Evolutionary conservation across 2,329 filamentous ascomycete species (phyloP).

Genomic region (Pseudogymnoascus sp.): DNA sequence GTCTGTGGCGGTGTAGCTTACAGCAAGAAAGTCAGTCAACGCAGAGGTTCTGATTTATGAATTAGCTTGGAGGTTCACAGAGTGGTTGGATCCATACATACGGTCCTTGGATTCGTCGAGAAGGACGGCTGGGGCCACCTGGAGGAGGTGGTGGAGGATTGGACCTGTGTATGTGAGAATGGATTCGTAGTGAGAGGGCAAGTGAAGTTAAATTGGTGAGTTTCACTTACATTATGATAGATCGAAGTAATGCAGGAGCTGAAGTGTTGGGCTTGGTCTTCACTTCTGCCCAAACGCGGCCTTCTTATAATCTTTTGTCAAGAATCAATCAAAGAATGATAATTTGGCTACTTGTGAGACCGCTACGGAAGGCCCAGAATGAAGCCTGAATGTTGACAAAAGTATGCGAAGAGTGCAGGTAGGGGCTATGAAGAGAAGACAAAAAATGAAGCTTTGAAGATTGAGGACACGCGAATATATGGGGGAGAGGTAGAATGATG

Average conservation of each 20-base stretch:
- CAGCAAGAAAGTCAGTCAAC: slow-evolving; percentile 60
- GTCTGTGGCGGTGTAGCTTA: slow-evolving; percentile 30
- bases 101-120: slow-evolving; percentile 26
- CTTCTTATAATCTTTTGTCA: neutral
- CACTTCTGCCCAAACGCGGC: neutral
- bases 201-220: neutral
- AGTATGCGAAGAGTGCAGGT: neutral
- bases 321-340: neutral
- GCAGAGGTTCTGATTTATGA: slow-evolving; percentile 46
- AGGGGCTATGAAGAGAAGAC: neutral
- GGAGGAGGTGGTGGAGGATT: neutral
- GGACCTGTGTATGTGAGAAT: slow-evolving; percentile 12
- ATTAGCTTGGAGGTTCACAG: slow-evolving; percentile 11
- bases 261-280: neutral
- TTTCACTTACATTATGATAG: neutral
- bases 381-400: neutral
- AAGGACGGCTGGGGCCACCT: neutral
- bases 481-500: neutral
- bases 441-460: neutral
- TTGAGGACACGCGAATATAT: neutral
- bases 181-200: neutral
- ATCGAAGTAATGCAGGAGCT: neutral
- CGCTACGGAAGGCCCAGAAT: neutral
- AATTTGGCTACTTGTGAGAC: neutral
- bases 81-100: slow-evolving; percentile 15